phyloP scores from a whole-genome alignment of 2,329 filamentous ascomycete genomes.

The Fusarium xylarioides region DNA sequence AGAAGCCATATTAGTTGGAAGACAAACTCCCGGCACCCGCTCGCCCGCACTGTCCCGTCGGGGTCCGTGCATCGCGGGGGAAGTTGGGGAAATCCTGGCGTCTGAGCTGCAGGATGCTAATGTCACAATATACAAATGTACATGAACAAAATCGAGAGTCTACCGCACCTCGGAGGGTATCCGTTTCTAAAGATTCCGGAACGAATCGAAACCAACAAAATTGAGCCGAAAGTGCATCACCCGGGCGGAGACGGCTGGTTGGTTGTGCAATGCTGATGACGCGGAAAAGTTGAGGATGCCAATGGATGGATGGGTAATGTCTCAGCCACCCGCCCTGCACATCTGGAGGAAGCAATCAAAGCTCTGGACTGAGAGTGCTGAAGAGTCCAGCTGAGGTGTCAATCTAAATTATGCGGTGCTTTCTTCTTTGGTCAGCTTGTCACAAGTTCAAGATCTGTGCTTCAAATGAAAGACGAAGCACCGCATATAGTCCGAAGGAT shows the following conservation, averaged over 20 bases:
- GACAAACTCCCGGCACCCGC: conserved; percentile 36
- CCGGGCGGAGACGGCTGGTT: conserved; percentile 38
- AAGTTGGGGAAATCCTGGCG: conserved; percentile 42
- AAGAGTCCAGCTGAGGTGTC: not conserved
- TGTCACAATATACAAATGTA: conserved; percentile 26
- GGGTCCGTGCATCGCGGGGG: conserved; percentile 43
- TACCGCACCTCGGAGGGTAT: conserved; percentile 28
- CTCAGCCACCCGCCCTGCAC: conserved; percentile 21
- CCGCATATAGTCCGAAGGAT: conserved; percentile 14
- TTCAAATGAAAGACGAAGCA: conserved; percentile 17
- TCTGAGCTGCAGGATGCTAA: conserved; percentile 30
- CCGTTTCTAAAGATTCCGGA: conserved; percentile 21
- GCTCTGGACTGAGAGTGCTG: not conserved
- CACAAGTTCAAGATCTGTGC: not conserved
- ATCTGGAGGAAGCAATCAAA: conserved; percentile 21
- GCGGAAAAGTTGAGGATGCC: conserved; percentile 22
- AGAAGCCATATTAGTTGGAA: not conserved
- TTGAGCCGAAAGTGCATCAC: conserved; percentile 17
- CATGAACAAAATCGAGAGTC: conserved; percentile 20
- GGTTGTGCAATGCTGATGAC: conserved; percentile 21
- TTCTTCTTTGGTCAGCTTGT: not conserved
- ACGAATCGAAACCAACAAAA: conserved; percentile 13
- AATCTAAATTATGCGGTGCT: not conserved
- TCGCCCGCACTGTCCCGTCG: conserved; percentile 41
- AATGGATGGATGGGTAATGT: conserved; percentile 32